A percentile compares a stretch with the other conserved stretches of the same genome.
Conservation (phyloP, 78 protist genomes). For the Planoprotostelium fungivorum region DNA sequence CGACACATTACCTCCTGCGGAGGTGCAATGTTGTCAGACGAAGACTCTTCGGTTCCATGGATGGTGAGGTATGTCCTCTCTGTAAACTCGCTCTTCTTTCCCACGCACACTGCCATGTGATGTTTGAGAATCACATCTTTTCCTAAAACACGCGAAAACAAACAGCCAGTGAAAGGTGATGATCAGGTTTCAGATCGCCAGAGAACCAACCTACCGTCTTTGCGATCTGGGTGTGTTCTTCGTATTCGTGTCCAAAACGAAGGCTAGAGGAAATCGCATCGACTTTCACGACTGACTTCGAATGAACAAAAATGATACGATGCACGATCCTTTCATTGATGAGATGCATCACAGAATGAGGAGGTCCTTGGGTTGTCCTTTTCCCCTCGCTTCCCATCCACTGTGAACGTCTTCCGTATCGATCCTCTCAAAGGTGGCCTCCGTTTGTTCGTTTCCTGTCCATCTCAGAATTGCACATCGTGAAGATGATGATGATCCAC, state of each 20-base stretch:
- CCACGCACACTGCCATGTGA: neutral
- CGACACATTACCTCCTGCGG: neutral
- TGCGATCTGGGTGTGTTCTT: too few species aligned
- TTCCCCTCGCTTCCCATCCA: neutral
- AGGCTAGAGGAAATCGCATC: too few species aligned
- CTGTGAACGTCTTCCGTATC: neutral
- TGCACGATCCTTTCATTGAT: too few species aligned
- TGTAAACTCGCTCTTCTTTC: neutral
- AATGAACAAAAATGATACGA: too few species aligned
- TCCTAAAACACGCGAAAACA: too few species aligned
- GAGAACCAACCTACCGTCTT: too few species aligned
- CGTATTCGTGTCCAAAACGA: too few species aligned
- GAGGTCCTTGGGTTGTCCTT: neutral
- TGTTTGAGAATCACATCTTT: conserved; percentile 1
- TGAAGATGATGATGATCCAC: neutral
- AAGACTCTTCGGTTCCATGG: neutral
- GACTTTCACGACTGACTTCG: too few species aligned
- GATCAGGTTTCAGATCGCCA: too few species aligned
- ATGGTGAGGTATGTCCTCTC: neutral
- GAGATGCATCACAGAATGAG: neutral
- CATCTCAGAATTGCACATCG: too few species aligned
- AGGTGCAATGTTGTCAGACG: too few species aligned
- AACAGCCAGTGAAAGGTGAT: too few species aligned
- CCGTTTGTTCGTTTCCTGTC: neutral
- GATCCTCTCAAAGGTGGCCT: neutral